phyloP scores from a whole-genome alignment of 495 filamentous ascomycete genomes.

The Chaetomium tenue region DNA sequence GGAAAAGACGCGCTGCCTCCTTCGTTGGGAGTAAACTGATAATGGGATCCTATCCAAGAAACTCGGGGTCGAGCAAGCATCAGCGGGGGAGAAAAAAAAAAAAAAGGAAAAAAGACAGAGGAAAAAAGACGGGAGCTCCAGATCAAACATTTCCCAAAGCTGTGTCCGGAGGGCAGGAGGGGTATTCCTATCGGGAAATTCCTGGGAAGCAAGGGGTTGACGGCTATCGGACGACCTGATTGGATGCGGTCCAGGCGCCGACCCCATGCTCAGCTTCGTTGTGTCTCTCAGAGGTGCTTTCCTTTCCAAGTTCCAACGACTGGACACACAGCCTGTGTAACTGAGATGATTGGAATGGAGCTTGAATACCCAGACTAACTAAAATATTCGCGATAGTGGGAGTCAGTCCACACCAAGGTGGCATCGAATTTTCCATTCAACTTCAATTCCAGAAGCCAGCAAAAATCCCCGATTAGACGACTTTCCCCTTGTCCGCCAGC shows the following conservation, averaged over 20 bases:
- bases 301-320: not conserved
- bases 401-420: too few relatives aligned
- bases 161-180: not conserved
- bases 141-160: not conserved
- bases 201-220: not conserved
- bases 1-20: not conserved
- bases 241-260: not conserved
- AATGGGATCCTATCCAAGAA: not conserved
- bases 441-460: not conserved
- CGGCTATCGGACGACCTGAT: not conserved
- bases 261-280: not conserved
- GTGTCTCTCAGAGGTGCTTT: not conserved
- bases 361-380: too few relatives aligned
- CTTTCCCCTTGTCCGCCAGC: not conserved
- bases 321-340: too few relatives aligned
- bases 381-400: too few relatives aligned
- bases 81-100: too few relatives aligned
- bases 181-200: constrained; percentile 15
- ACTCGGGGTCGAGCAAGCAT: not conserved
- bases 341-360: too few relatives aligned
- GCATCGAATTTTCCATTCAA: not conserved
- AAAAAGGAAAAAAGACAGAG: too few relatives aligned
- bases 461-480: not conserved
- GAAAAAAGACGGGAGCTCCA: too few relatives aligned
- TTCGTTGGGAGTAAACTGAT: not conserved